Conservation (phyloP, 2,329 filamentous ascomycete species). For the Leptosphaerulina australis region DNA sequence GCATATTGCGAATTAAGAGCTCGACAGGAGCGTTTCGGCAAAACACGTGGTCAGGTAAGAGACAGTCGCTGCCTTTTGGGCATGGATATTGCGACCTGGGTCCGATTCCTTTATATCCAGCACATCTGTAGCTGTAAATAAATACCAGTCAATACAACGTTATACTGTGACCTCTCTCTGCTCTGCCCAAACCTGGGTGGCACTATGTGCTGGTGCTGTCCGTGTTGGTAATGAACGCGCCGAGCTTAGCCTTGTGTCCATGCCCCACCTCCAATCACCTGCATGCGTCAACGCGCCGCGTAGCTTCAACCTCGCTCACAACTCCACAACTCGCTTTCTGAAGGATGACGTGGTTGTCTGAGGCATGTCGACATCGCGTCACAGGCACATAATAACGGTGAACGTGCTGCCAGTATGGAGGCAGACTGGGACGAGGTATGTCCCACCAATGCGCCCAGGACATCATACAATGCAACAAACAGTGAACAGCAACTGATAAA, state of each 20-base stretch:
- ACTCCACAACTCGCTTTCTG: constrained; percentile 25
- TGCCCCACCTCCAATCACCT: constrained; percentile 16
- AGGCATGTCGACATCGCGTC: constrained; percentile 37
- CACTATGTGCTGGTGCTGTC: constrained; percentile 4
- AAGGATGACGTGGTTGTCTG: constrained; percentile 23
- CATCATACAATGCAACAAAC: not conserved
- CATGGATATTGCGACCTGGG: not conserved
- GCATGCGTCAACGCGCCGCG: constrained; percentile 28
- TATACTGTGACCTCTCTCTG: not conserved
- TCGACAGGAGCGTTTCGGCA: not conserved
- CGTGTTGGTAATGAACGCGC: not conserved
- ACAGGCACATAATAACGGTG: constrained; percentile 26
- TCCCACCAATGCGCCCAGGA: constrained; percentile 5
- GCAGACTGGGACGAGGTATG: constrained; percentile 59
- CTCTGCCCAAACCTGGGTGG: not conserved
- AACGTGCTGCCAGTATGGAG: constrained; percentile 52
- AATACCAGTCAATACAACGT: not conserved
- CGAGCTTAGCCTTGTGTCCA: constrained; percentile 13
- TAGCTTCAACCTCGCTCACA: constrained; percentile 32
- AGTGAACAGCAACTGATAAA: constrained; percentile 18
- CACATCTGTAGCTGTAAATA: not conserved
- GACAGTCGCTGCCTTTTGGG: not conserved
- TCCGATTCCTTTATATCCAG: not conserved
- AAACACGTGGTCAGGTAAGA: not conserved
- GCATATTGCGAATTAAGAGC: not conserved